Percentiles rank a stretch among this genome's conserved stretches.
These are phyloP conservation scores for Rhizopus arrhizus DNA, from an alignment of 371 early-diverging fungal species.

Conservation along the genomic window DNA sequence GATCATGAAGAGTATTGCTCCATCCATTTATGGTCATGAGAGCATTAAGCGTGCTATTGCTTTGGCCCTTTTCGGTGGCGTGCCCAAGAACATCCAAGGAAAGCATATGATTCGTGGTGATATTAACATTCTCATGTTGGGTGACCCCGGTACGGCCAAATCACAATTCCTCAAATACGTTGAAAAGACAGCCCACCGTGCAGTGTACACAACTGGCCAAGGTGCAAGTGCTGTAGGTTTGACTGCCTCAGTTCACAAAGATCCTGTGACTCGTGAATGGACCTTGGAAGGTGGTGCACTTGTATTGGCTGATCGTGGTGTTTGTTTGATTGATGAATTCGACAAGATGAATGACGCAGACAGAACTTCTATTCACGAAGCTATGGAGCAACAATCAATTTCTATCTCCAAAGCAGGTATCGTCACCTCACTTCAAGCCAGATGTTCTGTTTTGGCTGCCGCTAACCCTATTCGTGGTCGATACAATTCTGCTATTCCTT, in stretches of 20 bases:
- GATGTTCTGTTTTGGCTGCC: conserved; percentile 97
- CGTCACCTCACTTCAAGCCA: conserved; percentile 94
- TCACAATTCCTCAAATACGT: conserved; percentile 99
- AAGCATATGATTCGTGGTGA: conserved; percentile 98
- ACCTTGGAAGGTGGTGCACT: conserved; percentile 99
- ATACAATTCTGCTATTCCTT: conserved; percentile 95
- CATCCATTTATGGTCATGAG: conserved; percentile 99
- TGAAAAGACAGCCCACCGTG: conserved; percentile 94
- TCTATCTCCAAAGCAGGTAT: conserved; percentile 98
- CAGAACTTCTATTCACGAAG: conserved; percentile 93
- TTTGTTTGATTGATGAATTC: conserved; percentile 99
- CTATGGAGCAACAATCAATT: conserved; percentile 99
- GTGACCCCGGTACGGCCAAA: conserved; percentile 99
- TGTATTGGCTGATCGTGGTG: conserved; percentile 98
- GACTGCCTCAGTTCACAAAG: conserved; percentile 98
- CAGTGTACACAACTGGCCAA: conserved; percentile 99
- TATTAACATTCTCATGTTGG: conserved; percentile 98
- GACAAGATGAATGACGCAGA: conserved; percentile 97
- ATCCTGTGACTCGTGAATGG: conserved; percentile 98
- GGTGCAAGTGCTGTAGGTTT: conserved; percentile 99
- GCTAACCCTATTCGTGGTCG: conserved; percentile 99
- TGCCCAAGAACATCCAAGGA: conserved; percentile 89
- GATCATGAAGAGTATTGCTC: conserved; percentile 97
- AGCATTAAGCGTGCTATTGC: conserved; percentile 97
- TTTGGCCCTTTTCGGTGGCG: conserved; percentile 97